Evolutionary conservation across 805 yeast species (phyloP).

Genomic region (Candida quercuum): DNA sequence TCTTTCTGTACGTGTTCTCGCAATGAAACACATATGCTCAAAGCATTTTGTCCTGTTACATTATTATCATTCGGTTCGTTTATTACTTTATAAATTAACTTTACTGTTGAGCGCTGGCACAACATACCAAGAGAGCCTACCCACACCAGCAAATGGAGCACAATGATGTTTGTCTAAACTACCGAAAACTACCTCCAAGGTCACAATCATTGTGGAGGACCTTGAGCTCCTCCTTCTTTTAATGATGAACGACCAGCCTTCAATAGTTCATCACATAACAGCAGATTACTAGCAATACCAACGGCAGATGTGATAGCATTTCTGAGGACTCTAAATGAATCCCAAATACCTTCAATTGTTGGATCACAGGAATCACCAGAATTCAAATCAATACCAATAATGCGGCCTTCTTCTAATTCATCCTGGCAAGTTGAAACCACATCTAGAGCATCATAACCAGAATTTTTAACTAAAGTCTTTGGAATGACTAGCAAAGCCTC

Average conservation of each 20-base stretch:
- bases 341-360: constrained; percentile 92
- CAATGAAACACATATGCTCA: too few species aligned
- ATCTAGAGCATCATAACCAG: constrained; percentile 91
- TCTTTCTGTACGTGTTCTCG: too few species aligned
- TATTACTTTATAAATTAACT: too few species aligned
- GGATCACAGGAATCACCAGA: constrained; percentile 97
- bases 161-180: too few species aligned
- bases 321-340: constrained; percentile 88
- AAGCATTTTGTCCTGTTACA: too few species aligned
- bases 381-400: constrained; percentile 85
- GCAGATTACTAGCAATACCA: constrained; percentile 87
- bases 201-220: constrained; percentile 7
- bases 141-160: too few species aligned
- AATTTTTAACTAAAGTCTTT: constrained; percentile 85
- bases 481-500: constrained; percentile 90
- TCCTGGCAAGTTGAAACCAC: constrained; percentile 87
- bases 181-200: neutral
- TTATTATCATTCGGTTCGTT: too few species aligned
- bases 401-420: constrained; percentile 72
- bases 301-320: constrained; percentile 90
- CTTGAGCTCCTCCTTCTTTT: constrained; percentile 46
- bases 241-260: constrained; percentile 95
- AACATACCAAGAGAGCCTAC: too few species aligned
- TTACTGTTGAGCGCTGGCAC: too few species aligned
- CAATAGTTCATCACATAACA: constrained; percentile 91